These are phyloP conservation scores for Botrytis squamosa DNA, from an alignment of 2,329 filamentous ascomycete species.

Conservation along the genomic window DNA sequence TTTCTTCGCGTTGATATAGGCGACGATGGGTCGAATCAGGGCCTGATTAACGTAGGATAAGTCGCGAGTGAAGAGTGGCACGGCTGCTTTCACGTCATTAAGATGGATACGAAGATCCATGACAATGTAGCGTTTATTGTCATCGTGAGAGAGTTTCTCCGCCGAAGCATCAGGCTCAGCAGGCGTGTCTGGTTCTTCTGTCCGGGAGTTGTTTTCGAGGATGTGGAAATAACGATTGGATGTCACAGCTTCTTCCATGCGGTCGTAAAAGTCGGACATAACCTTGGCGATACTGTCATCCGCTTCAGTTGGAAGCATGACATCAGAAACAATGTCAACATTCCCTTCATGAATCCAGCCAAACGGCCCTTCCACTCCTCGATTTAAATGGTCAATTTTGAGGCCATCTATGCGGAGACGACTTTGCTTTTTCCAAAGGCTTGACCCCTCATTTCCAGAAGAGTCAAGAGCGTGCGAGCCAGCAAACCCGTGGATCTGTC, in stretches of 20 bases:
- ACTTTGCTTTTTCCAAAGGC: conserved; percentile 93
- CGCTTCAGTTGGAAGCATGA: conserved; percentile 87
- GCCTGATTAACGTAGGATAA: conserved; percentile 96
- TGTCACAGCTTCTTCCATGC: conserved; percentile 87
- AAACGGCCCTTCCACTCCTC: conserved; percentile 88
- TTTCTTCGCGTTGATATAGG: conserved; percentile 93
- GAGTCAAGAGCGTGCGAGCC: conserved; percentile 56
- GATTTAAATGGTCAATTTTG: conserved; percentile 93
- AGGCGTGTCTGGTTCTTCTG: conserved; percentile 34
- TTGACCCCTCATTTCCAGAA: conserved; percentile 59
- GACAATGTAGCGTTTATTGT: conserved; percentile 77
- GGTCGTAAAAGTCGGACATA: conserved; percentile 95
- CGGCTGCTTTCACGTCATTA: conserved; percentile 89
- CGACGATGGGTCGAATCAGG: conserved; percentile 90
- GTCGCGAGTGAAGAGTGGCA: conserved; percentile 88
- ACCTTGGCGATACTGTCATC: conserved; percentile 91
- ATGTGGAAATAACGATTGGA: conserved; percentile 66
- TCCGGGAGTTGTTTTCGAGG: conserved; percentile 49
- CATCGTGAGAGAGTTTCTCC: conserved; percentile 40
- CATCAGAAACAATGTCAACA: conserved; percentile 92
- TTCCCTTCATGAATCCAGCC: conserved; percentile 98
- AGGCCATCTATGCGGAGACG: conserved; percentile 88
- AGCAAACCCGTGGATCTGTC: conserved; percentile 80
- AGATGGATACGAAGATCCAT: conserved; percentile 95
- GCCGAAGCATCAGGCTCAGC: conserved; percentile 31